Base-by-base conservation (phyloP, 2,329 filamentous ascomycete species). In the Exophiala aquamarina region DNA sequence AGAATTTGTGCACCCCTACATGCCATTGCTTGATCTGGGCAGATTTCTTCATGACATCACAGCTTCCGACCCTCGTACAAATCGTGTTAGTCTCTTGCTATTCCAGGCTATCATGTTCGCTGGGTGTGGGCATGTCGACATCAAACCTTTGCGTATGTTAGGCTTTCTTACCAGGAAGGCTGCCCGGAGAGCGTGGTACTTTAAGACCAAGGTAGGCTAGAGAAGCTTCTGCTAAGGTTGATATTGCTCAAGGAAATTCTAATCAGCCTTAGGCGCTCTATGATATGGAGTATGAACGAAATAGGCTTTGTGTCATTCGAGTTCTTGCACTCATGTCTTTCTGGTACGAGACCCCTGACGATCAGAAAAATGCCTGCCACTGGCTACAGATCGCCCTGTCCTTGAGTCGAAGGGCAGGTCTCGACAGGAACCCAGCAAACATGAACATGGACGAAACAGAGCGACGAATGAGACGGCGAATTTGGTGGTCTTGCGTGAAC, bases 401-500 rank as follows among this genome's bases (percentile, higher is more conserved):
- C 10, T 75, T 95, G 37, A 90, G 89, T 43, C 89, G 95, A 67
- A 95, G 89, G 8, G 95, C 95, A 55, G 90, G 91, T 7, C 77
- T 96, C n/a, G 89, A 96, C 67, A 86, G 90, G 52, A 88, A 95
- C 59, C 89, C 89, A 3, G 78, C 78, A 26, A 85, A 84, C 49
- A 89, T 87, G 7, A 84, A 80, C 59, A 89, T 95, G 79, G 78
- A 87, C 26, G 69, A 72, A 2, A 76, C 80, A 41, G 85, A 87
- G 61, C 86, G 89, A 63, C 87, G 83, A 61, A 73, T 95, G 42
- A 94, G 89, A 87, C 95, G 94, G 70, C 79, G 90, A 41, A 92
- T 96, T 58, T 96, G 91, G 91, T 96, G 91, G 91, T 94, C 88
- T 26, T 94, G 88, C 54, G 95, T 94, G 62, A 95, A 95, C 82